These are phyloP conservation scores for Elasticomyces elasticus DNA, from an alignment of 495 filamentous ascomycete species.

Conservation along the genomic window DNA sequence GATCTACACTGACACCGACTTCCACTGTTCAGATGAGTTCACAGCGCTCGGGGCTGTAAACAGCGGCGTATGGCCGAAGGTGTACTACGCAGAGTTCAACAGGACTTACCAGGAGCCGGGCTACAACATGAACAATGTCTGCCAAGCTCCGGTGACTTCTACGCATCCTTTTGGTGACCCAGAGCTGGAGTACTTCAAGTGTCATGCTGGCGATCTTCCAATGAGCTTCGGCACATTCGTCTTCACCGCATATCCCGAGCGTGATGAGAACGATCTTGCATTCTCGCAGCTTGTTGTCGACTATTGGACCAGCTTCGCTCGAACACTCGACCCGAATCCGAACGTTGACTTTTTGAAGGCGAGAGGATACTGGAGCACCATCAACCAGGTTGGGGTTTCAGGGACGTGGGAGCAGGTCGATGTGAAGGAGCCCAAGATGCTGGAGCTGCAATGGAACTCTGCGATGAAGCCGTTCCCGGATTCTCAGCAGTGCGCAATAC, in stretches of 20 bases:
- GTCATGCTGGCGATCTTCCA: slow-evolving; percentile 23
- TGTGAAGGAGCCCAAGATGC: background rate
- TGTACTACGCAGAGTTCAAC: slow-evolving; percentile 22
- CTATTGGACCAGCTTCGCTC: slow-evolving; percentile 24
- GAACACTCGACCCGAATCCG: slow-evolving; percentile 15
- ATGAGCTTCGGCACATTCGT: slow-evolving; percentile 23
- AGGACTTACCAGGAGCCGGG: slow-evolving; percentile 21
- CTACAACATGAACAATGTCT: slow-evolving; percentile 19
- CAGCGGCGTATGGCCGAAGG: slow-evolving; percentile 6
- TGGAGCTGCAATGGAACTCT: slow-evolving; percentile 9
- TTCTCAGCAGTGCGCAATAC: background rate
- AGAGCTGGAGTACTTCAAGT: slow-evolving; percentile 7
- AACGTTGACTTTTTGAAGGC: slow-evolving; percentile 17
- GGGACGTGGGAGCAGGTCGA: slow-evolving; percentile 12
- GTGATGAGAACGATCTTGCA: slow-evolving; percentile 20
- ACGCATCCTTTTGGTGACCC: slow-evolving; percentile 11
- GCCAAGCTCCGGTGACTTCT: slow-evolving; percentile 4
- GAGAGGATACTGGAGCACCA: slow-evolving; percentile 20
- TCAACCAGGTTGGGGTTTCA: slow-evolving; percentile 1
- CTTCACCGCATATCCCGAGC: slow-evolving; percentile 14
- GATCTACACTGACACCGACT: slow-evolving; percentile 14
- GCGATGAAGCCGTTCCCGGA: slow-evolving; percentile 2
- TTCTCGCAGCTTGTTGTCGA: slow-evolving; percentile 22
- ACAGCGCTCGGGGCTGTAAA: slow-evolving; percentile 14
- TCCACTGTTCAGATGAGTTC: slow-evolving; percentile 12